Percentiles rank a stretch among this genome's conserved stretches.
Conservation (phyloP, 306 rosid species). For the Acacia acuminata region DNA sequence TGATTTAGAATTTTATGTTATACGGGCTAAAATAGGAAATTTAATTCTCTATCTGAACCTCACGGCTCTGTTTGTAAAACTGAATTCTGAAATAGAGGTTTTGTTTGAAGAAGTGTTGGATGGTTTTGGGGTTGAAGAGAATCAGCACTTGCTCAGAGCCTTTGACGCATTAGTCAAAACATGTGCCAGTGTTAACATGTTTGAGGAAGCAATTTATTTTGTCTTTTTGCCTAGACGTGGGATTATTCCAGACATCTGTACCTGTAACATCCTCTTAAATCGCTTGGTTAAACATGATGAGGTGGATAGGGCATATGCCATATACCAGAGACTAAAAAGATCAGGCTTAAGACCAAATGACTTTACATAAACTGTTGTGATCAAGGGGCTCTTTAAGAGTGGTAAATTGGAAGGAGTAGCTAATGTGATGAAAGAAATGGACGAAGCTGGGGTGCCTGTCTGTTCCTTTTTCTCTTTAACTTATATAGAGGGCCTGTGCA, state of each 20-base stretch:
- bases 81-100: conserved; percentile 34
- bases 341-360: conserved; percentile 63
- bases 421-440: conserved; percentile 65
- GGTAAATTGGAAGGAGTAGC: conserved; percentile 55
- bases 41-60: conserved; percentile 66
- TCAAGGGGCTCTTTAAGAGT: conserved; percentile 66
- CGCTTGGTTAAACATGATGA: conserved; percentile 51
- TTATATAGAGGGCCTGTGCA: conserved; percentile 75
- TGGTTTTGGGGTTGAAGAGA: conserved; percentile 34
- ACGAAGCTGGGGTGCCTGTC: conserved; percentile 51
- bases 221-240: conserved; percentile 51
- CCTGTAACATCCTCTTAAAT: conserved; percentile 71
- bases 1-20: conserved; percentile 44
- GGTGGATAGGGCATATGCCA: conserved; percentile 47
- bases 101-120: conserved; percentile 46
- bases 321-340: conserved; percentile 62
- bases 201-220: conserved; percentile 68
- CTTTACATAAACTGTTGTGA: conserved; percentile 66
- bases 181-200: conserved; percentile 57
- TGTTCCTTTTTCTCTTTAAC: conserved; percentile 52
- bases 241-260: conserved; percentile 52
- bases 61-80: conserved; percentile 30
- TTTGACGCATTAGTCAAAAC: conserved; percentile 66
- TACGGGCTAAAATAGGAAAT: conserved; percentile 50
- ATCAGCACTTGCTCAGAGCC: conserved; percentile 37